Evolutionary conservation across 106 monocot genomes (phyloP), one percentile per base, ranked within the genome.

Genomic region (Apostasia ramifera): DNA sequence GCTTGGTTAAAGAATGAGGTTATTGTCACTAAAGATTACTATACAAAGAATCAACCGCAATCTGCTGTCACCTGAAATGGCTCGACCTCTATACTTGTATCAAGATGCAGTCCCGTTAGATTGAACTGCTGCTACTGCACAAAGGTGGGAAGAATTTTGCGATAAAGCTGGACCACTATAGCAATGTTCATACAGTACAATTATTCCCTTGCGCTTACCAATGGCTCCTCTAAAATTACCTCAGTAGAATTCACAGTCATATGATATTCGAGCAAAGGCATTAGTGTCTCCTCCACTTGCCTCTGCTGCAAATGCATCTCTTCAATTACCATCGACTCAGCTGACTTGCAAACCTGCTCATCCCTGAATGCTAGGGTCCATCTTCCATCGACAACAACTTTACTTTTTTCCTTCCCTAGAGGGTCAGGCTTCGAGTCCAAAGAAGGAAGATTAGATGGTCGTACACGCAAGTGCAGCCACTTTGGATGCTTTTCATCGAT

Each of bases 331-430:
- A 90, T 97, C 11, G 82, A 73, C 67, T 85, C 73, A 0, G 97
- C 92, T 53, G 72, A 74, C 59, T 85, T 82, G 82, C 97, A 92
- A 13, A 73, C 47, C 57, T 89, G 70, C 76, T 89, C 92, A 59
- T 86, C 86, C 37, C 61, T 79, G 82, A 97, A 97, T 43, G 92
- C 97, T 15, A 97, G 70, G 6, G 97, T 97, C 97, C 97, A 97
- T 74, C 97, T 82, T 8, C 97, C 97, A 72, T 97, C 92, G 14
- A 92, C 85, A 63, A 97, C 68, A 72, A 74, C 67, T 70, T 92
- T 89, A 13, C 74, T n/a, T 59, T 86, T 95, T 9, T 67, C 69
- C 66, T 70, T 82, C 1, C 70, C 62, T 1, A 70, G 59, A 6
- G 12, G 44, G 60, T 77, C 63, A 49, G 59, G 66, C 59, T 83